These are phyloP conservation scores for Polychaeton citri DNA, from an alignment of 2,329 filamentous ascomycete species.

Conservation along the genomic window DNA sequence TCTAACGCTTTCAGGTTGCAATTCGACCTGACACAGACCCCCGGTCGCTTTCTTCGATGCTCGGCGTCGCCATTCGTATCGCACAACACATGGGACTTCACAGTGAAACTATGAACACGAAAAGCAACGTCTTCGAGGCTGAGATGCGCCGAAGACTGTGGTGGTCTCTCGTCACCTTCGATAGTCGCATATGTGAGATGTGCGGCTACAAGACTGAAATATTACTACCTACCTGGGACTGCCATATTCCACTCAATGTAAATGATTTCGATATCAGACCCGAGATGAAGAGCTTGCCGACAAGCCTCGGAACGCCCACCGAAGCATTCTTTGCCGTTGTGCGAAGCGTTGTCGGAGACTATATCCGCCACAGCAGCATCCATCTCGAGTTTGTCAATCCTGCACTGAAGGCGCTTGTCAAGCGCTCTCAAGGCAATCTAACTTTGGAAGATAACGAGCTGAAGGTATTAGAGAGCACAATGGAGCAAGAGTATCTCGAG, in stretches of 20 bases:
- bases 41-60: slow-evolving; percentile 45
- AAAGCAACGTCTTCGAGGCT: slow-evolving; percentile 40
- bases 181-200: slow-evolving; percentile 56
- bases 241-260: slow-evolving; percentile 27
- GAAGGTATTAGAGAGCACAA: slow-evolving; percentile 22
- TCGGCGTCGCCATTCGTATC: slow-evolving; percentile 53
- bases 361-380: slow-evolving; percentile 24
- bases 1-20: neutral
- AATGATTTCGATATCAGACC: slow-evolving; percentile 28
- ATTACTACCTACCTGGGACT: slow-evolving; percentile 32
- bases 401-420: slow-evolving; percentile 21
- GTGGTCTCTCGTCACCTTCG: slow-evolving; percentile 55
- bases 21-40: slow-evolving; percentile 14
- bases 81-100: slow-evolving; percentile 58
- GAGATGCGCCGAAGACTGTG: slow-evolving; percentile 41
- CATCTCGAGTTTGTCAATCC: slow-evolving; percentile 37
- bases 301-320: slow-evolving; percentile 19
- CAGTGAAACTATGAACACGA: slow-evolving; percentile 41
- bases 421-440: slow-evolving; percentile 2
- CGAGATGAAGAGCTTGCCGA: slow-evolving; percentile 25
- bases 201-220: slow-evolving; percentile 33
- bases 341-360: slow-evolving; percentile 29
- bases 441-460: slow-evolving; percentile 11
- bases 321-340: slow-evolving; percentile 32
- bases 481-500: slow-evolving; percentile 36